These are phyloP conservation scores for Trichoderma guizhouense DNA, from an alignment of 2,329 filamentous ascomycete genomes.

Conservation along the genomic window DNA sequence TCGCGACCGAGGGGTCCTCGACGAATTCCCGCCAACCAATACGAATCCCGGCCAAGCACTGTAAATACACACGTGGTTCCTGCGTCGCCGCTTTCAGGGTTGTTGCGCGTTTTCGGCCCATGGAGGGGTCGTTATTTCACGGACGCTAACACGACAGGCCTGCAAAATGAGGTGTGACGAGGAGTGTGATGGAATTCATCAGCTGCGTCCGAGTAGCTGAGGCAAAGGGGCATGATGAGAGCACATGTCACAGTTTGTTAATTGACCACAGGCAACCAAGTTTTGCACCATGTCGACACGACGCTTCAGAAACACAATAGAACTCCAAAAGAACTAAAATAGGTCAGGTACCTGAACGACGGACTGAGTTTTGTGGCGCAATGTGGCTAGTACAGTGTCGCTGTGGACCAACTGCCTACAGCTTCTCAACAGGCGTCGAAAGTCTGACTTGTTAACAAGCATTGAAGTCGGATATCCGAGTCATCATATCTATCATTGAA, in stretches of 20 bases:
- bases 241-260: not conserved
- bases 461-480: not conserved
- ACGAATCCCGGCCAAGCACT: not conserved
- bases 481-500: not conserved
- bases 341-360: not conserved
- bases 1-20: not conserved
- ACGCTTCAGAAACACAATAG: not conserved
- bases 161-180: not conserved
- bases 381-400: not conserved
- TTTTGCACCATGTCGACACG: not conserved
- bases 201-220: too few species aligned
- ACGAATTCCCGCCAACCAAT: not conserved
- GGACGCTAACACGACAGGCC: conserved; percentile 5
- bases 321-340: not conserved
- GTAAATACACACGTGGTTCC: conserved; percentile 13
- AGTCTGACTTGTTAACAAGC: not conserved
- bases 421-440: not conserved
- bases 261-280: not conserved
- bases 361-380: not conserved
- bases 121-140: conserved; percentile 7
- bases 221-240: not conserved
- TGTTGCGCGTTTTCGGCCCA: conserved; percentile 6
- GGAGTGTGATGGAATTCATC: not conserved
- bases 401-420: not conserved
- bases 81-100: conserved; percentile 11